phyloP scores from a whole-genome alignment of 139 green algal species.

The Microglena sp. region DNA sequence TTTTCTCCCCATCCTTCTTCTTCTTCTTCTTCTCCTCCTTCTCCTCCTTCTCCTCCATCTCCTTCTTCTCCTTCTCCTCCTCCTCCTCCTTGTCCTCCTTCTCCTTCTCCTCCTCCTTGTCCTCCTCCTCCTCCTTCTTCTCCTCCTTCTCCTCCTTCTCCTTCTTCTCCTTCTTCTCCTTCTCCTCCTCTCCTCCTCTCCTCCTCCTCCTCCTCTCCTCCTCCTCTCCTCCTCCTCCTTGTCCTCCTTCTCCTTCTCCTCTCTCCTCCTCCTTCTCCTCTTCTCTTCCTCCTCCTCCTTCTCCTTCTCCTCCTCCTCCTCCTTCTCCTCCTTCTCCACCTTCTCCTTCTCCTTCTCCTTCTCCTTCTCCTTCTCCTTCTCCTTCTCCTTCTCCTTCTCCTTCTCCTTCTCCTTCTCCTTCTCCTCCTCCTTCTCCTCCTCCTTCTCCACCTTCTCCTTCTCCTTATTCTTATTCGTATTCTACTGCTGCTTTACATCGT shows the following conservation, averaged over 20 bases:
- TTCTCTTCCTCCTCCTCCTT: conserved; percentile 4
- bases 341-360: background rate
- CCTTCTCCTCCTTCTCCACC: no score
- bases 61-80: background rate
- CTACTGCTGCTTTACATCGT: no score
- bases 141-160: background rate
- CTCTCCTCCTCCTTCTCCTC: background rate
- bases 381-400: conserved; percentile 1
- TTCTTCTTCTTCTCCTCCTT: conserved; percentile 4
- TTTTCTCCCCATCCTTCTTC: no score
- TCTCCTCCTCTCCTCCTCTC: background rate
- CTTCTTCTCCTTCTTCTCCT: background rate
- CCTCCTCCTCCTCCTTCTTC: background rate
- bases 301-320: conserved; percentile 11
- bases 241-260: background rate
- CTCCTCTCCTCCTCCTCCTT: background rate
- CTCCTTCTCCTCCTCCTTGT: background rate
- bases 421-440: no score
- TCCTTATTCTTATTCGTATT: no score
- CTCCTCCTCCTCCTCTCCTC: background rate
- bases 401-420: background rate
- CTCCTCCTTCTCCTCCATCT: background rate
- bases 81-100: background rate
- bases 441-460: no score
- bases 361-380: conserved; percentile 2